Conservation (phyloP, 306 rosid genomes). For the Hippophae rhamnoides region DNA sequence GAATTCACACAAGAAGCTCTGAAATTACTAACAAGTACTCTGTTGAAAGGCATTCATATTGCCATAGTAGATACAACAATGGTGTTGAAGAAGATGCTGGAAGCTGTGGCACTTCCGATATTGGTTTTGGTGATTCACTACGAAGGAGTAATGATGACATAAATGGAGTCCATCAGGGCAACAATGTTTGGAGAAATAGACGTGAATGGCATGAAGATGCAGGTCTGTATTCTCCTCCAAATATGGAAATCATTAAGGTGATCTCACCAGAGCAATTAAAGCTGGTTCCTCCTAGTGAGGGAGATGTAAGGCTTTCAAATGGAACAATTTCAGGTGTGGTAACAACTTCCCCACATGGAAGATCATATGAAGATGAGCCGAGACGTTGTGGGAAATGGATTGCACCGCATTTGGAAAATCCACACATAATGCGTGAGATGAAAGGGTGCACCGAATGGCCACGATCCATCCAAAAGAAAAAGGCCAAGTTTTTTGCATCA, state of each 20-base stretch:
- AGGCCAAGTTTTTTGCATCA: slow-evolving; percentile 35
- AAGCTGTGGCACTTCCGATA: slow-evolving; percentile 3
- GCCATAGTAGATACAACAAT: slow-evolving; percentile 3
- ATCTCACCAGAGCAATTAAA: slow-evolving; percentile 10
- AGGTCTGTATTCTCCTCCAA: slow-evolving; percentile 8
- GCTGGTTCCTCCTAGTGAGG: slow-evolving; percentile 15
- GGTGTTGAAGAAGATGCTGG: slow-evolving; percentile 1
- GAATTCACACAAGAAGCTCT: slow-evolving; percentile 7
- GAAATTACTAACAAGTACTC: slow-evolving; percentile 7
- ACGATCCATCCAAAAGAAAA: slow-evolving; percentile 26
- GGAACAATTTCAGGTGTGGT: slow-evolving; percentile 10
- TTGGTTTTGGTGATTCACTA: slow-evolving; percentile 8
- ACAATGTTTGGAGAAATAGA: slow-evolving; percentile 7
- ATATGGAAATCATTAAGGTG: slow-evolving; percentile 8
- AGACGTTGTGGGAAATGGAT: slow-evolving; percentile 14
- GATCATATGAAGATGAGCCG: slow-evolving; percentile 14
- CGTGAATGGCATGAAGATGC: slow-evolving; percentile 5
- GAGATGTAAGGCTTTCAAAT: slow-evolving; percentile 16
- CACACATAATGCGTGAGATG: slow-evolving; percentile 59
- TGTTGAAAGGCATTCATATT: slow-evolving; percentile 1
- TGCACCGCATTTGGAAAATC: slow-evolving; percentile 27
- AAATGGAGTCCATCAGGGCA: slow-evolving; percentile 6
- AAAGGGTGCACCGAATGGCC: slow-evolving; percentile 63
- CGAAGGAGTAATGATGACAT: slow-evolving; percentile 8
- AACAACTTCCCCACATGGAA: slow-evolving; percentile 7